phyloP scores from a whole-genome alignment of 2,329 filamentous ascomycete genomes.

The Diaporthe nobilis region DNA sequence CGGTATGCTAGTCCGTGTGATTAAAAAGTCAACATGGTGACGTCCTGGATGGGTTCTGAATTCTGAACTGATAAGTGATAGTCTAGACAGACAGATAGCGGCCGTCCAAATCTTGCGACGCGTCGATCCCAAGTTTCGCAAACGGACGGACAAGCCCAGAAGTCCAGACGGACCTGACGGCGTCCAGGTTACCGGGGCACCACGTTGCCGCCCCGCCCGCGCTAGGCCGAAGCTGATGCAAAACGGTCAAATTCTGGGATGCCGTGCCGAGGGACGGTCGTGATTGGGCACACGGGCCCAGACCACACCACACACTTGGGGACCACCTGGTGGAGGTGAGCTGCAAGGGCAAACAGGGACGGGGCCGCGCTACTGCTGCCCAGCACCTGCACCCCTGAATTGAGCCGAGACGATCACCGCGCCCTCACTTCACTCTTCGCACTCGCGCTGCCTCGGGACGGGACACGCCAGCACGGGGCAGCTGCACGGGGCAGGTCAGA shows the following conservation, averaged over 20 bases:
- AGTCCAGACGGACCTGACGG: constrained; percentile 22
- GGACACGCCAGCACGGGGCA: not conserved
- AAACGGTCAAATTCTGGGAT: constrained; percentile 17
- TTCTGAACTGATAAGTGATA: constrained; percentile 23
- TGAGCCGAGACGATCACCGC: constrained; percentile 23
- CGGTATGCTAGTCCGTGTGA: not conserved
- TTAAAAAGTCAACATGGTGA: not conserved
- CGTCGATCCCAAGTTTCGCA: constrained; percentile 20
- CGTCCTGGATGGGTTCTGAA: constrained; percentile 8
- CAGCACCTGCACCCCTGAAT: constrained; percentile 26
- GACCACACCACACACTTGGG: not conserved
- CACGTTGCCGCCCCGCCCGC: constrained; percentile 35
- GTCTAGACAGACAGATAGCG: not conserved
- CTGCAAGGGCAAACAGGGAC: constrained; percentile 34
- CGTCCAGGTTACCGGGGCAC: constrained; percentile 3
- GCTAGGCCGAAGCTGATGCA: constrained; percentile 34
- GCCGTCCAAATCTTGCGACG: constrained; percentile 19
- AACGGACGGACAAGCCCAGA: not conserved
- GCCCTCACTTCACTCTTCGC: not conserved
- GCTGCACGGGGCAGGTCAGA: not conserved
- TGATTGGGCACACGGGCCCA: not conserved
- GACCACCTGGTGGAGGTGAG: constrained; percentile 25
- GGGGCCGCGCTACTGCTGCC: constrained; percentile 24
- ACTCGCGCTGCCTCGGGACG: not conserved
- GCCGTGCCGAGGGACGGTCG: constrained; percentile 8